Evolutionary conservation across 495 filamentous ascomycete species (phyloP).

Genomic region (Pseudomonodictys pantanalensis): DNA sequence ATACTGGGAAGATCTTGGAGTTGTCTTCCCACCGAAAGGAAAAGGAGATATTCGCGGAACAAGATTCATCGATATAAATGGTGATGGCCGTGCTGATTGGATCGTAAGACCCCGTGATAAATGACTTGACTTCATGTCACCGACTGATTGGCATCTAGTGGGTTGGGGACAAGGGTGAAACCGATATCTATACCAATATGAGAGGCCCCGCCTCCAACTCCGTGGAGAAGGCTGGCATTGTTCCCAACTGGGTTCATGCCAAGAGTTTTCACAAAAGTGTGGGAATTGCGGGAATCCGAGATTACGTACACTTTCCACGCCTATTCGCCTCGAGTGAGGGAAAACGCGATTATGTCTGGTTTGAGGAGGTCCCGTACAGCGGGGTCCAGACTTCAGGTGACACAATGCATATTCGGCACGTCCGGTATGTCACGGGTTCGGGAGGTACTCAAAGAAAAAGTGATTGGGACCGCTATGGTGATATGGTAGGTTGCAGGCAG

Average conservation of each 20-base stretch:
- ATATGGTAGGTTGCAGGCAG: no score
- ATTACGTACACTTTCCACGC: not conserved
- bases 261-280: not conserved
- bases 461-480: not conserved
- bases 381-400: no score
- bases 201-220: not conserved
- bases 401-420: no score
- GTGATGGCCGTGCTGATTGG: slow-evolving; percentile 4
- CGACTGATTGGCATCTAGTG: not conserved
- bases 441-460: slow-evolving; percentile 1
- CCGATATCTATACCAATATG: slow-evolving; percentile 1
- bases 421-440: not conserved
- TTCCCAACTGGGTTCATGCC: not conserved
- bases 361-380: no score
- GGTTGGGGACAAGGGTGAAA: slow-evolving; percentile 7
- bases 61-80: slow-evolving; percentile 2
- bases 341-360: not conserved
- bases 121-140: not conserved
- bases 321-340: not conserved
- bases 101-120: not conserved
- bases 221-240: not conserved
- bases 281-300: not conserved
- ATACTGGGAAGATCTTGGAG: not conserved
- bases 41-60: not conserved
- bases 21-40: not conserved